These are phyloP conservation scores for Afroboletus lepidellus DNA, from an alignment of 1,284 basidiomycete genomes.

Conservation along the genomic window DNA sequence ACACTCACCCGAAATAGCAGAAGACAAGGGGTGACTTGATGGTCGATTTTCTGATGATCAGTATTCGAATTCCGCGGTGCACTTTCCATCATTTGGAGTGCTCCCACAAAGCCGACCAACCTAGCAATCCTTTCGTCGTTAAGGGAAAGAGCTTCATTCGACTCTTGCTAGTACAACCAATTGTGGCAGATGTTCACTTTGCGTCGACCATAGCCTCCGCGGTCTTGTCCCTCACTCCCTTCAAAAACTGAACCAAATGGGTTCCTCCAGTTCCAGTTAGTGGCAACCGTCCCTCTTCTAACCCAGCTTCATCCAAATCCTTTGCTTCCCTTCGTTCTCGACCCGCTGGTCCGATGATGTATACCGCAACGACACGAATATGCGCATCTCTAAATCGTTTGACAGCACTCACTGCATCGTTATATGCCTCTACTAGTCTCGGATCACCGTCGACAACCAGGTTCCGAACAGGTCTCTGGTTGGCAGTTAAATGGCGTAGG, in stretches of 20 bases:
- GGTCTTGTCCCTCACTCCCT: slow-evolving; percentile 27
- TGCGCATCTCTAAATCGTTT: slow-evolving; percentile 86
- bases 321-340: slow-evolving; percentile 28
- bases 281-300: slow-evolving; percentile 26
- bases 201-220: slow-evolving; percentile 16
- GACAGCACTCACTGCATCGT: slow-evolving; percentile 68
- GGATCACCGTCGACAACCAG: slow-evolving; percentile 26
- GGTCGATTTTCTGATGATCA: no score
- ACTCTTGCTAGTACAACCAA: no score
- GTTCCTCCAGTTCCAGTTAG: slow-evolving; percentile 87
- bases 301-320: slow-evolving; percentile 23
- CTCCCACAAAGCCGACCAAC: no score
- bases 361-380: slow-evolving; percentile 82
- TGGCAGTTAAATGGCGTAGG: slow-evolving; percentile 73
- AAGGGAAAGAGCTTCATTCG: no score
- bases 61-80: no score
- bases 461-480: slow-evolving; percentile 55
- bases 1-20: no score
- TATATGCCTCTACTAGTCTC: slow-evolving; percentile 63
- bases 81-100: no score
- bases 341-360: slow-evolving; percentile 74
- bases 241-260: slow-evolving; percentile 44
- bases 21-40: no score
- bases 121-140: no score
- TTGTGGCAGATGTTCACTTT: no score